Conservation (phyloP, 495 filamentous ascomycete genomes). For the Bryoglossum gracile region DNA sequence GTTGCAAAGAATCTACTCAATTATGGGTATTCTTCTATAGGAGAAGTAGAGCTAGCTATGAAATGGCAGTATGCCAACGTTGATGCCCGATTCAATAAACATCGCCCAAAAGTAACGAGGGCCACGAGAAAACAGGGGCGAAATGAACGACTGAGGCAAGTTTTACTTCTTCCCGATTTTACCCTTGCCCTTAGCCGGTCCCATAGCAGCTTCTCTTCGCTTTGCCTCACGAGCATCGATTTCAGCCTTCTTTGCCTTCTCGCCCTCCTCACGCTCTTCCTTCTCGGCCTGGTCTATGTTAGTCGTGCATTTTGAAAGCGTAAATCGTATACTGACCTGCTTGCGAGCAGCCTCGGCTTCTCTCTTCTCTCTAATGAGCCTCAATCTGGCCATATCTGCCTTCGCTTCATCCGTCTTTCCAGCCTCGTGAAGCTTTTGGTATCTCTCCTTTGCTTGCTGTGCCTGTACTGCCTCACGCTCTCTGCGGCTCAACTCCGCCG, state of each 20-base stretch:
- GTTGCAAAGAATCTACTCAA: neutral
- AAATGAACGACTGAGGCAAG: neutral
- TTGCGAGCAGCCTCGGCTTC: slow-evolving; percentile 67
- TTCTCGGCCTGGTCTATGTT: slow-evolving; percentile 49
- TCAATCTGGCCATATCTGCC: slow-evolving; percentile 80
- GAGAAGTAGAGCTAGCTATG: slow-evolving; percentile 1
- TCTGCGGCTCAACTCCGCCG: slow-evolving; percentile 61
- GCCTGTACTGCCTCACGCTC: slow-evolving; percentile 89
- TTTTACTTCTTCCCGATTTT: slow-evolving; percentile 24
- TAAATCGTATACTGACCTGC: slow-evolving; percentile 33
- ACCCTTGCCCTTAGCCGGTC: slow-evolving; percentile 11
- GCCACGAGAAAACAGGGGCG: too few species aligned
- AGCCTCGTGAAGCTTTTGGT: slow-evolving; percentile 88
- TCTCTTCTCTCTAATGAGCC: slow-evolving; percentile 72
- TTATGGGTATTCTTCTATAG: slow-evolving; percentile 1
- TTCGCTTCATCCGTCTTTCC: slow-evolving; percentile 96
- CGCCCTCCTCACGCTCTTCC: slow-evolving; percentile 59
- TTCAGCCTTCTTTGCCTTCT: slow-evolving; percentile 43
- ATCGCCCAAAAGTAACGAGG: too few species aligned
- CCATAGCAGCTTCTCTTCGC: slow-evolving; percentile 26
- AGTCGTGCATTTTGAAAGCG: neutral
- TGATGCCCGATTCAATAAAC: too few species aligned
- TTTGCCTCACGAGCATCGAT: slow-evolving; percentile 36
- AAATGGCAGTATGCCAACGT: neutral
- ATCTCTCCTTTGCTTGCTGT: slow-evolving; percentile 79